Evolutionary conservation across 495 filamentous ascomycete species (phyloP), one percentile per base, ranked within the genome.

Genomic region (Lophiotrema nucula): DNA sequence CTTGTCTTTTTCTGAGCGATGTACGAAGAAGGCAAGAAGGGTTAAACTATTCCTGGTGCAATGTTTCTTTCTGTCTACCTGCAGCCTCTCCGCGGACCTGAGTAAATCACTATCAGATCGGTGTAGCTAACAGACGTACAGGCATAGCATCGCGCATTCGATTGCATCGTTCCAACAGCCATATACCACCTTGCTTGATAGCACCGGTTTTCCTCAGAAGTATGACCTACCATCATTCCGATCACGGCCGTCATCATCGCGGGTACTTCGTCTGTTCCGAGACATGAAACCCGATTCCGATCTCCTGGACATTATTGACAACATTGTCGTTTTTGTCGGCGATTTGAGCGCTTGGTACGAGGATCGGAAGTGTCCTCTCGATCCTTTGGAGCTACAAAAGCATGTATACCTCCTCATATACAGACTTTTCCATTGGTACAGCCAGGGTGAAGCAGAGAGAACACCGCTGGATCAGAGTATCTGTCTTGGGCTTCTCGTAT

Each of bases 321-420:
- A 62, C 25, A 46, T 62, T n/a, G 41, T 53, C 15, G 33, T 57
- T n/a, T 60, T 49, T 41, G 25, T 37, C 24, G 49, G 33, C 10
- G 62, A 65, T 33, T 23, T 65, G n/a, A 21, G 31, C 3, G 33
- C 42, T 26, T 65, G 42, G 48, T 56, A 58, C 21, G 50, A 62
- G 8, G 62, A 68, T 19, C 48, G 31, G 11, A 44, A 37, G 37
- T 54, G 38, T 19, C 62, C 58, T 22, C n/a, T 68, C 19, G 62
- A 68, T 16, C 65, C 65, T 0, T 26, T 65, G 22, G 65, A 62
- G 15, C 49, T 65, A 4, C 65, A 68, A 22, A 68, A 65, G 21
- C 65, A 65, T 23, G 53, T 21, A 2, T 46, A 13, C 19, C 43
- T 65, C 15, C 47, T 68, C 39, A 35, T 58, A 27, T 58, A 62